Evolutionary conservation across 495 filamentous ascomycete species (phyloP), one percentile per base, ranked within the genome.

Genomic region (Cercophora samala): DNA sequence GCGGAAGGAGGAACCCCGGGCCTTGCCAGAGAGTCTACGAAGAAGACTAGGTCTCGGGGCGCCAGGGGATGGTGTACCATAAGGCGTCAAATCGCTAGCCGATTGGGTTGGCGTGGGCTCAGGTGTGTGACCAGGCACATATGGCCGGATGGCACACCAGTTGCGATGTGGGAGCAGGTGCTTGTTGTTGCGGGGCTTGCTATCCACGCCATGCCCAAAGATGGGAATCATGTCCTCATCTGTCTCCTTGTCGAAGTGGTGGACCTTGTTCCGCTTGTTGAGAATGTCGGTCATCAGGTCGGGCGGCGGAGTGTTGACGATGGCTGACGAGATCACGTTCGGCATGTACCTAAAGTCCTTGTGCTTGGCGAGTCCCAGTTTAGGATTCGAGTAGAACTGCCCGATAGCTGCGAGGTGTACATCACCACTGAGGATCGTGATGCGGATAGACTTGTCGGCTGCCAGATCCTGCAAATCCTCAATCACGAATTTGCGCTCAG

Each of bases 171-270:
- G 93, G 15, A 99, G 83, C n/a, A 99, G 80, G 64, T 87, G 86
- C 70, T 92, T 94, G 77, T 99, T 99, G 73, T 96, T 97, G 67
- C 95, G 86, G 13, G 87, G 81, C 73, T 93, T 93, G 56, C 91
- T 91, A 71, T 97, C 93, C 2, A 97, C 92, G 72, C 96, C 95
- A 60, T 90, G 87, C 0, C 81, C 83, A 76, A 99, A 99, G 63
- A 98, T 87, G 1, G 95, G 92, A 62, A 97, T 92, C 90, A 98
- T 94, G 73, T 93, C 88, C 77, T 99, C 95, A 65, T 98, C 93
- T 0, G 95, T 97, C 67, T 93, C 84, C 62, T 79, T 76, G 75
- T 94, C 89, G 24, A 94, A 84, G 74, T 98, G 93, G 73, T 99
- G 95, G 17, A 97, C 82, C 70, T 92, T 96, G 79, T 97, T 97